Evolutionary conservation across 768 basidiomycete genomes (phyloP).

Genomic region (Amanita muscaria): DNA sequence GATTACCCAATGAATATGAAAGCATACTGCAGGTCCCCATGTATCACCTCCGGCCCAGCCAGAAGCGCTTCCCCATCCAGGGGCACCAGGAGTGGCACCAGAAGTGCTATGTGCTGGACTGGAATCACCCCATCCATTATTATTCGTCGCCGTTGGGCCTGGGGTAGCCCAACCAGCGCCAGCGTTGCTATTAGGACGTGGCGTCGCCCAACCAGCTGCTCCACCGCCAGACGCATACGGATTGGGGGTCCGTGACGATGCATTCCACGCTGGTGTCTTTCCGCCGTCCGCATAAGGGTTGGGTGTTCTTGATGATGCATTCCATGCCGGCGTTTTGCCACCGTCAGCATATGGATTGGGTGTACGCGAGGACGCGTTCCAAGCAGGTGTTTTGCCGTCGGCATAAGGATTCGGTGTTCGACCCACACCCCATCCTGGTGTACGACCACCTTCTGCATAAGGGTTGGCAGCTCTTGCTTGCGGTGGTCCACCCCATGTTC

Average conservation of each 20-base stretch:
- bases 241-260: conserved; percentile 59
- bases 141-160: conserved; percentile 8
- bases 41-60: conserved; percentile 24
- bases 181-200: conserved; percentile 2
- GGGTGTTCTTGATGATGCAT: conserved; percentile 55
- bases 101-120: conserved; percentile 34
- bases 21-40: conserved; percentile 22
- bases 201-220: conserved; percentile 17
- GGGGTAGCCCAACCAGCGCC: conserved; percentile 6
- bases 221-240: conserved; percentile 49
- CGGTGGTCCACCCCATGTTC: conserved; percentile 14
- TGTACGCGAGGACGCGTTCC: conserved; percentile 50
- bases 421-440: conserved; percentile 23
- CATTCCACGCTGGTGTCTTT: conserved; percentile 63
- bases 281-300: conserved; percentile 56
- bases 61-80: conserved; percentile 15
- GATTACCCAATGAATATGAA: too few species aligned
- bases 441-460: conserved; percentile 26
- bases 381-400: conserved; percentile 49
- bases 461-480: conserved; percentile 24
- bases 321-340: conserved; percentile 60
- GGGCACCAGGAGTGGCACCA: conserved; percentile 18
- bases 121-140: conserved; percentile 29
- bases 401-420: conserved; percentile 69
- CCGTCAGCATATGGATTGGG: conserved; percentile 62